Percentiles rank a stretch among this genome's conserved stretches.
These are phyloP conservation scores for Candida hispaniensis DNA, from an alignment of 805 yeast genomes.

Conservation along the genomic window DNA sequence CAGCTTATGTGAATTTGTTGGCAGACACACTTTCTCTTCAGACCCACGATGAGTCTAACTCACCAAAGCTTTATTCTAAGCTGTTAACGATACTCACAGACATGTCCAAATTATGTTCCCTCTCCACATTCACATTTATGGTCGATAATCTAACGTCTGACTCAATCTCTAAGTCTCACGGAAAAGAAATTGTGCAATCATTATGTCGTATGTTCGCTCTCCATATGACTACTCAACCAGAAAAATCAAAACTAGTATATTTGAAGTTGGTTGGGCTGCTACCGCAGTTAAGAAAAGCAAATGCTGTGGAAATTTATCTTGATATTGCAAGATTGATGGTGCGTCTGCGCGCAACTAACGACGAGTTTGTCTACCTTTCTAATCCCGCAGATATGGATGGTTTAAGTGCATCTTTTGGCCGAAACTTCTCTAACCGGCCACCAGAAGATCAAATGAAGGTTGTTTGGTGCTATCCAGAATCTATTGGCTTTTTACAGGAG, in stretches of 20 bases:
- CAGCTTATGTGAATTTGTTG: constrained; percentile 28
- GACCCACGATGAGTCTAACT: neutral
- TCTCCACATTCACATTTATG: constrained; percentile 9
- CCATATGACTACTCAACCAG: constrained; percentile 23
- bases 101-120: constrained; percentile 22
- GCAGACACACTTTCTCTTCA: constrained; percentile 20
- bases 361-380: constrained; percentile 38
- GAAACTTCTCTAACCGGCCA: constrained; percentile 33
- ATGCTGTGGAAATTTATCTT: constrained; percentile 24
- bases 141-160: constrained; percentile 6
- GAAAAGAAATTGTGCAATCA: constrained; percentile 19
- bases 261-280: constrained; percentile 21
- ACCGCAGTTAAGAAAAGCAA: constrained; percentile 13
- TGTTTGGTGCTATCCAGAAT: constrained; percentile 55
- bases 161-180: constrained; percentile 16
- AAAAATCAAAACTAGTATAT: constrained; percentile 25
- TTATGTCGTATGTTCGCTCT: constrained; percentile 26
- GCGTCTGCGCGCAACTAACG: constrained; percentile 42
- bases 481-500: constrained; percentile 38
- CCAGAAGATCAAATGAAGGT: constrained; percentile 8
- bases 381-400: constrained; percentile 56
- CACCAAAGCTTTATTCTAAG: constrained; percentile 25
- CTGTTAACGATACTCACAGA: constrained; percentile 27
- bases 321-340: constrained; percentile 42
- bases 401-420: constrained; percentile 45